Conservation (phyloP, 192 early-diverging fungal genomes). For the Lobosporangium transversale region DNA sequence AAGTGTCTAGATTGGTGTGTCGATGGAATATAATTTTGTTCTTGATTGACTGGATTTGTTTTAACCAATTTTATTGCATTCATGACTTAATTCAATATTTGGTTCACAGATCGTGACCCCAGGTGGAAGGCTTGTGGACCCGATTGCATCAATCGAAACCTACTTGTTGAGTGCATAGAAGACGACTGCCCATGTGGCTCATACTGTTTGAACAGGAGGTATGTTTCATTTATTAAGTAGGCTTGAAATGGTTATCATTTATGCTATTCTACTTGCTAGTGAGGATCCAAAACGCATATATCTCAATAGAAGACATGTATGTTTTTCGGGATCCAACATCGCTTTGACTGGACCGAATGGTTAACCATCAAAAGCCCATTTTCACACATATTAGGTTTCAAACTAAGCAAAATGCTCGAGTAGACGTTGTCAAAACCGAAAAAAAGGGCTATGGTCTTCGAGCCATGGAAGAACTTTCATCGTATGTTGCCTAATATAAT, state of each 20-base stretch:
- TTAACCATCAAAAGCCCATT: neutral
- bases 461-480: constrained; percentile 68
- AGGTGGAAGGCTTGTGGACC: constrained; percentile 85
- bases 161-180: constrained; percentile 92
- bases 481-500: constrained; percentile 67
- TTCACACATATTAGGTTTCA: constrained; percentile 72
- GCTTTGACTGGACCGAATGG: no score
- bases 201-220: constrained; percentile 90
- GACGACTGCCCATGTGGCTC: constrained; percentile 89
- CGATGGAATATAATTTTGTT: no score
- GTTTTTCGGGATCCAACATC: no score
- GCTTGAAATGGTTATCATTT: no score
- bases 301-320: no score
- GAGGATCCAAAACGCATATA: no score
- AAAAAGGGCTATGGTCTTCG: constrained; percentile 96
- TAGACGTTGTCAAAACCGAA: constrained; percentile 89
- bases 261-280: no score
- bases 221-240: no score
- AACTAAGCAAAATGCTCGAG: constrained; percentile 81
- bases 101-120: constrained; percentile 53
- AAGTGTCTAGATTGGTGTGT: no score
- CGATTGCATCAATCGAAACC: constrained; percentile 92
- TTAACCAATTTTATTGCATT: neutral
- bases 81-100: neutral
- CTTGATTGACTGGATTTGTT: no score